Conservation (phyloP, 352 stramenopile genomes). For the Achlya hypogyna region DNA sequence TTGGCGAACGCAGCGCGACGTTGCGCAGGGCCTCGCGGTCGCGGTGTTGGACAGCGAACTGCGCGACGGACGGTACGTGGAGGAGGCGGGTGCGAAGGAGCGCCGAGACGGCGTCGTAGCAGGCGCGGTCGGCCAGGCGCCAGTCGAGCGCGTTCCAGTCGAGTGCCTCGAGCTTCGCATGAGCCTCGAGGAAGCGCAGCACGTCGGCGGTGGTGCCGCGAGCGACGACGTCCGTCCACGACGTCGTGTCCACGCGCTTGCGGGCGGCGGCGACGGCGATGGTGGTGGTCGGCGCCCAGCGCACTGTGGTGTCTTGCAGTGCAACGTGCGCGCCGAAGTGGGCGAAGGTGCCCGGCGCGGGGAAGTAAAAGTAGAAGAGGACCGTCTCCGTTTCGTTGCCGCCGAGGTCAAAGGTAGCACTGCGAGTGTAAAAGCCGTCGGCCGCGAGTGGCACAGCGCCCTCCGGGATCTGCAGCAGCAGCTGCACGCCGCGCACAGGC, state of each 20-base stretch:
- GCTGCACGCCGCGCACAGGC: slow-evolving; percentile 27
- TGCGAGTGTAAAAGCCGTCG: slow-evolving; percentile 42
- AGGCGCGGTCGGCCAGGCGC: slow-evolving; percentile 32
- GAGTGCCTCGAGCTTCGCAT: slow-evolving; percentile 24
- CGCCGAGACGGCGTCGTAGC: slow-evolving; percentile 29
- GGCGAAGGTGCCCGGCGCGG: slow-evolving; percentile 30
- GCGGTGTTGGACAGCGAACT: slow-evolving; percentile 40
- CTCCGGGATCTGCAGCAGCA: slow-evolving; percentile 59
- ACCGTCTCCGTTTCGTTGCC: slow-evolving; percentile 36
- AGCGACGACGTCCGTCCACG: slow-evolving; percentile 46
- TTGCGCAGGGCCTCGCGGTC: slow-evolving; percentile 35
- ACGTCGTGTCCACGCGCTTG: slow-evolving; percentile 38
- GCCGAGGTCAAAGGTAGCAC: slow-evolving; percentile 27
- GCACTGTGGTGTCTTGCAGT: slow-evolving; percentile 30
- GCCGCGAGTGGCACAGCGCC: slow-evolving; percentile 37
- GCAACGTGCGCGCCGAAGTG: slow-evolving; percentile 47
- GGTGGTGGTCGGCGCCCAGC: slow-evolving; percentile 23
- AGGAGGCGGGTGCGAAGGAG: slow-evolving; percentile 33
- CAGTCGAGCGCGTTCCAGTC: slow-evolving; percentile 33
- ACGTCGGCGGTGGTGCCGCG: slow-evolving; percentile 39
- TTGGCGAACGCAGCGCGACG: neutral
- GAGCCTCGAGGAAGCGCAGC: slow-evolving; percentile 25
- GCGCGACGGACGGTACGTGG: slow-evolving; percentile 35
- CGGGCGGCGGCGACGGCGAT: slow-evolving; percentile 27
- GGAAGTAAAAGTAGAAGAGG: slow-evolving; percentile 53